Evolutionary conservation across 805 yeast genomes (phyloP), one percentile per base, ranked within the genome.

Genomic region (Starmerella cellae): DNA sequence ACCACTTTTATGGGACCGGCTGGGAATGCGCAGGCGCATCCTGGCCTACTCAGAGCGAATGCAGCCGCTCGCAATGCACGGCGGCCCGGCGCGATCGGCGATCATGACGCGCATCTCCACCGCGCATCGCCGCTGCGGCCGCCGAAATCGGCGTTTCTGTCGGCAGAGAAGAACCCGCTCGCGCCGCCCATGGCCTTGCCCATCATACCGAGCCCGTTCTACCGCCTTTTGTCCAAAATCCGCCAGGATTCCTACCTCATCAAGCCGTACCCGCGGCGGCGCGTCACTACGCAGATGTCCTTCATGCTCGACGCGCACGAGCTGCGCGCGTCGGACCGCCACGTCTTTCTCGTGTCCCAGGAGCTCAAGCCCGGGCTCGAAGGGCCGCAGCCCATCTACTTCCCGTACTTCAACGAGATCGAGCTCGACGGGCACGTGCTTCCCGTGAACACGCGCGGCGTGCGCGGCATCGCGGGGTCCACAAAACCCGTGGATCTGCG

Each of bases 401-500:
- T 75, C 52, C 96, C 97, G 0, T 65, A 63, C 22, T 83, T 82
- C 4, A 63, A 77, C 36, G 93, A 81, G 54, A 63, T 87, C 3
- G 67, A 66, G 32, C 67, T 81, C 31, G 83, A 88, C 55, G 68
- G 67, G 4, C 46, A 49, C 2, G 60, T 57, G 14, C 55, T 79
- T 1, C 69, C 68, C 32, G 76, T 69, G 29, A 74, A 74, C 45
- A 71, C 77, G 2, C 73, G 77, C 42, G 96, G 96, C 1, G 62
- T 85, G 24, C 83, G 83, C 55, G 79, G 79, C 37, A 73, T 70
- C 45, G 71, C 72, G 0, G 95, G 94, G 0, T 77, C 95, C 0
- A 79, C 85, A 1, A 71, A 74, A 46, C 95, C 96, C 0, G 85
- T 83, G 0, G 81, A 87, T 57, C 51, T 88, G 33, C 80, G 94